These are phyloP conservation scores for Geotrichum klebahnii DNA, from an alignment of 1,139 yeast genomes.

Conservation along the genomic window DNA sequence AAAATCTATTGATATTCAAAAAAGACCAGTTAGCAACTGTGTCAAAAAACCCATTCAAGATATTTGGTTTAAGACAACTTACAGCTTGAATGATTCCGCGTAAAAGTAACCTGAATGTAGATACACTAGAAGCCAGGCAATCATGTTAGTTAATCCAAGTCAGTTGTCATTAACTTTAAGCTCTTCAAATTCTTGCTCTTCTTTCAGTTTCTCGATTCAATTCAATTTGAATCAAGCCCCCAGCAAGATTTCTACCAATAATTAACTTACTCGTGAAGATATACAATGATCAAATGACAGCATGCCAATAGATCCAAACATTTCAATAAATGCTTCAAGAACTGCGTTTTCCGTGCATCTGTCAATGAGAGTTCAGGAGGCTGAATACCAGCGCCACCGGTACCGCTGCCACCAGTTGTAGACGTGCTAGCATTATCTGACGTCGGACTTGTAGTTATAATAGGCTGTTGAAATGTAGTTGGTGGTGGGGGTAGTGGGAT, in stretches of 20 bases:
- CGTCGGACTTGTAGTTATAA: no score
- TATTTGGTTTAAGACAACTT: no score
- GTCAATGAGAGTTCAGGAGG: neutral
- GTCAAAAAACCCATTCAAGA: no score
- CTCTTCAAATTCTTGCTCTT: no score
- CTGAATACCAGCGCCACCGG: no score
- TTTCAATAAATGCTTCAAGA: slow-evolving; percentile 29
- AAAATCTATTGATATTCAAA: slow-evolving; percentile 24
- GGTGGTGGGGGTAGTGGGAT: neutral
- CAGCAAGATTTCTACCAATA: neutral
- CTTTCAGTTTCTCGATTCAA: no score
- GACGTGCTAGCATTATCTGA: no score
- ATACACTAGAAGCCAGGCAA: slow-evolving; percentile 22
- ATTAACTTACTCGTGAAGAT: slow-evolving; percentile 30
- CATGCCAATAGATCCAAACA: slow-evolving; percentile 29
- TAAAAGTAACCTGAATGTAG: slow-evolving; percentile 28
- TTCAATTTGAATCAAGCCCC: neutral
- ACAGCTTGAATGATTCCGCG: slow-evolving; percentile 30
- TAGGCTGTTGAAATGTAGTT: neutral
- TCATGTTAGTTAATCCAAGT: no score
- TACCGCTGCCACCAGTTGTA: no score
- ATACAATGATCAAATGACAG: slow-evolving; percentile 30
- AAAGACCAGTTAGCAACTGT: neutral
- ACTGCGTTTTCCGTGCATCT: slow-evolving; percentile 24
- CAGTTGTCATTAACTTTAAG: no score